Evolutionary conservation across 2,329 filamentous ascomycete genomes (phyloP).

Genomic region (Sclerotinia sclerotiorum): DNA sequence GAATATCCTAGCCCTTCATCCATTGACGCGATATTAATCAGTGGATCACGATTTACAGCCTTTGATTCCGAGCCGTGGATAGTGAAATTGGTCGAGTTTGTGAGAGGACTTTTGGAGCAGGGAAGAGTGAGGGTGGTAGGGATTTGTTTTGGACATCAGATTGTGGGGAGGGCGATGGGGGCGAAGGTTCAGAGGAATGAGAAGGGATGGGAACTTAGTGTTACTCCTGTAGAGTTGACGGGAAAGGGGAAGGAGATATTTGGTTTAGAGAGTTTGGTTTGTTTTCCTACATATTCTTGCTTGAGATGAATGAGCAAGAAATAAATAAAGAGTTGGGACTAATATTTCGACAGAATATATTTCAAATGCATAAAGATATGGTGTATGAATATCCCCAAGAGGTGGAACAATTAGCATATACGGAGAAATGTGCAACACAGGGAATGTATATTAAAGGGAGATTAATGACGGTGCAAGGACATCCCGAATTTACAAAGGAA

Average conservation of each 20-base stretch:
- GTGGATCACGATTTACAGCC: conserved; percentile 72
- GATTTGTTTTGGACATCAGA: conserved; percentile 86
- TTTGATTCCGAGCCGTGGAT: conserved; percentile 79
- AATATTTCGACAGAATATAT: conserved; percentile 55
- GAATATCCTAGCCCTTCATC: conserved; percentile 71
- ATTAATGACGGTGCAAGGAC: conserved; percentile 78
- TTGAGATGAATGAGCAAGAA: too few species aligned
- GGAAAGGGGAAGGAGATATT: conserved; percentile 71
- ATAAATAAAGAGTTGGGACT: neutral
- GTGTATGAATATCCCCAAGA: conserved; percentile 63
- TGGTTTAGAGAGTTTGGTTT: conserved; percentile 58
- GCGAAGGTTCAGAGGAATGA: conserved; percentile 65
- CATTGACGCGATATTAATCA: conserved; percentile 80
- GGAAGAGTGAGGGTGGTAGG: conserved; percentile 70
- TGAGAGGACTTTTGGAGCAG: conserved; percentile 57
- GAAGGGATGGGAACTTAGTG: conserved; percentile 78
- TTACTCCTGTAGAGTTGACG: conserved; percentile 67
- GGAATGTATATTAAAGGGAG: conserved; percentile 69
- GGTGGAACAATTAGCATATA: conserved; percentile 63
- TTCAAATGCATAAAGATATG: conserved; percentile 85
- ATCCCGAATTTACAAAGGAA: conserved; percentile 76
- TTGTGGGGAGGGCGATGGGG: conserved; percentile 71
- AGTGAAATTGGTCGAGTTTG: conserved; percentile 68
- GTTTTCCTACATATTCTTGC: conserved; percentile 27
- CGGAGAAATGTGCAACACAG: conserved; percentile 70